Evolutionary conservation across 1,284 basidiomycete species (phyloP).

Genomic region (Veloboletus limbatus): DNA sequence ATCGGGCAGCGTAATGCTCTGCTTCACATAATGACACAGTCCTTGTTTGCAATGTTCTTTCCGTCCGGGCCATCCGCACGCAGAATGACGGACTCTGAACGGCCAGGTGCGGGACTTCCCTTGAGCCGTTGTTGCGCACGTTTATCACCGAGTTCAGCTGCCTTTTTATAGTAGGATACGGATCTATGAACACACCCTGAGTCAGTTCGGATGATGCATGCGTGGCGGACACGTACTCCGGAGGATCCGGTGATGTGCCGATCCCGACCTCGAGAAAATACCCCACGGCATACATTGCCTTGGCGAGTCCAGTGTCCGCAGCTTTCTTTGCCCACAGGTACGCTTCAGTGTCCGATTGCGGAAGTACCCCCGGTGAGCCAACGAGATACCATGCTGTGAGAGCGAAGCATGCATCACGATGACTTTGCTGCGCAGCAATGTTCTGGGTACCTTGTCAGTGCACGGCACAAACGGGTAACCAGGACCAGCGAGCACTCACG

Average conservation of each 20-base stretch:
- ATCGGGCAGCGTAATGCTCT: constrained; percentile 13
- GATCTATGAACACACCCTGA: constrained; percentile 45
- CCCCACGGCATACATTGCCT: constrained; percentile 96
- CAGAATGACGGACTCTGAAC: constrained; percentile 57
- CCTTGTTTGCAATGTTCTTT: constrained; percentile 55
- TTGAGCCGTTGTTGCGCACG: constrained; percentile 87
- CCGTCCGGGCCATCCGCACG: constrained; percentile 42
- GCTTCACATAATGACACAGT: constrained; percentile 80
- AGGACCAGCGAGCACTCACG: constrained; percentile 47
- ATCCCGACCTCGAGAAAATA: constrained; percentile 97
- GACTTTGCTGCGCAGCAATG: constrained; percentile 95
- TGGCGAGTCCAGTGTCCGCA: constrained; percentile 83
- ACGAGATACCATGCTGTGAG: constrained; percentile 99
- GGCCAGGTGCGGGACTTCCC: constrained; percentile 57
- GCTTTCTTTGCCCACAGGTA: constrained; percentile 93
- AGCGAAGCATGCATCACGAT: constrained; percentile 96
- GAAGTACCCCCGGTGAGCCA: constrained; percentile 94
- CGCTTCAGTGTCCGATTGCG: constrained; percentile 97
- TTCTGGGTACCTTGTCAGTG: constrained; percentile 54
- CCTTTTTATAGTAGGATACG: constrained; percentile 82
- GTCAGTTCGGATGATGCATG: constrained; percentile 7
- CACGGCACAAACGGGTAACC: constrained; percentile 2
- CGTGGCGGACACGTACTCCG: constrained; percentile 51
- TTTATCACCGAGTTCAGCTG: constrained; percentile 93
- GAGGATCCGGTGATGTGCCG: constrained; percentile 66